Percentiles rank a stretch among this genome's conserved stretches.
Evolutionary conservation across 202 grass and related monocot species (phyloP).

Genomic region (Hordeum pubiflorum): DNA sequence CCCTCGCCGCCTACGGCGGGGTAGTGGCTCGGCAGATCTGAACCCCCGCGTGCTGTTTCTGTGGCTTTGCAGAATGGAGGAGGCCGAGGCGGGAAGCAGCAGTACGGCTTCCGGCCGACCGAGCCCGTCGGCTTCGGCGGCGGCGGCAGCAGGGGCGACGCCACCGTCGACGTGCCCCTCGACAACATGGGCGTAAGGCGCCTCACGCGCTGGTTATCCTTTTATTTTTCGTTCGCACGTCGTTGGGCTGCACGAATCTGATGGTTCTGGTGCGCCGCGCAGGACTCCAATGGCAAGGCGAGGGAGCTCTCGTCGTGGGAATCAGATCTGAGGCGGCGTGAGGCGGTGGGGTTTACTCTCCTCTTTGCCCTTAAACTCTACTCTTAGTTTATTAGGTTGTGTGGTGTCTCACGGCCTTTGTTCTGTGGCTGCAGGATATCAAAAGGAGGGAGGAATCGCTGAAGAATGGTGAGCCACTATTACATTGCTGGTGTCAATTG

Average conservation of each 20-base stretch:
- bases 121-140: slow-evolving; percentile 47
- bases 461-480: slow-evolving; percentile 25
- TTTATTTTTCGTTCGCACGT: not conserved
- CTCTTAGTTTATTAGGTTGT: not conserved
- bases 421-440: slow-evolving; percentile 37
- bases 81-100: slow-evolving; percentile 29
- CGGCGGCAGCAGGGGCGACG: slow-evolving; percentile 55
- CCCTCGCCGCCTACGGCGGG: not conserved
- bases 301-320: slow-evolving; percentile 85
- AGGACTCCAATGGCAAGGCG: slow-evolving; percentile 68
- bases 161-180: slow-evolving; percentile 72
- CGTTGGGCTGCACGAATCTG: not conserved
- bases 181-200: slow-evolving; percentile 54
- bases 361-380: not conserved
- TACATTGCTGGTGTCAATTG: not conserved
- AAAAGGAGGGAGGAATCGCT: slow-evolving; percentile 49
- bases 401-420: not conserved
- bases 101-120: slow-evolving; percentile 46
- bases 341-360: slow-evolving; percentile 42
- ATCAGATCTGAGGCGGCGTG: slow-evolving; percentile 67
- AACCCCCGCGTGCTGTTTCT: not conserved
- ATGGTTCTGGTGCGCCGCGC: not conserved
- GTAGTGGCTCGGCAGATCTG: slow-evolving; percentile 25
- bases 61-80: slow-evolving; percentile 47
- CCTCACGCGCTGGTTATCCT: not conserved